Evolutionary conservation across 179 eudicot species (phyloP).

Genomic region (Patellifolia procumbens): DNA sequence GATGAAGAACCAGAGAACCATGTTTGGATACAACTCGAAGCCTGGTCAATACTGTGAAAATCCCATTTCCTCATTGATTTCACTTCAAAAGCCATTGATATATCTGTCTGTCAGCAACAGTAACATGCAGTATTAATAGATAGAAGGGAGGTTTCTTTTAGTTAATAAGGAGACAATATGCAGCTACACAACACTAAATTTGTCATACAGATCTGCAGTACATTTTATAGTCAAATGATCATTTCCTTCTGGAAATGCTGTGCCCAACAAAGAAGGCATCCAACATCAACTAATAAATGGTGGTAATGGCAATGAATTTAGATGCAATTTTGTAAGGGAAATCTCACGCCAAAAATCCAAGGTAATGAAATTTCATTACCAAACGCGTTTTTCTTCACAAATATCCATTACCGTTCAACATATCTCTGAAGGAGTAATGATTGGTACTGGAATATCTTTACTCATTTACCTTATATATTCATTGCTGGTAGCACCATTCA

Average conservation of each 20-base stretch:
- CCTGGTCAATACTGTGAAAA: constrained; percentile 84
- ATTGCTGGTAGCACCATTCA: too few species aligned
- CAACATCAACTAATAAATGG: too few species aligned
- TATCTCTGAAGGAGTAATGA: too few species aligned
- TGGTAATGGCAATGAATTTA: too few species aligned
- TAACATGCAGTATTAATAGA: neutral
- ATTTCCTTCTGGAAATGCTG: neutral
- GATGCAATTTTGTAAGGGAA: too few species aligned
- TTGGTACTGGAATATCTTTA: too few species aligned
- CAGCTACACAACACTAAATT: neutral
- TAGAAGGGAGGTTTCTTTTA: neutral
- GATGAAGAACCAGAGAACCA: constrained; percentile 79
- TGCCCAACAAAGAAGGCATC: too few species aligned
- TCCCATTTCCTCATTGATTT: constrained; percentile 92
- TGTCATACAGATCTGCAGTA: neutral
- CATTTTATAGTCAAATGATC: neutral
- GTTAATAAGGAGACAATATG: neutral
- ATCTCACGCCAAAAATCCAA: too few species aligned
- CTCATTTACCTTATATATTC: too few species aligned
- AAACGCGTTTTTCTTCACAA: too few species aligned
- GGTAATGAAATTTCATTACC: too few species aligned
- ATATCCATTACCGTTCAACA: too few species aligned
- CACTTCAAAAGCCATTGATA: constrained; percentile 83
- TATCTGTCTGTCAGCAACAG: constrained; percentile 62
- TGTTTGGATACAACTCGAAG: constrained; percentile 51